Evolutionary conservation across 495 filamentous ascomycete species (phyloP).

Genomic region (Alectoria sarmentosa): DNA sequence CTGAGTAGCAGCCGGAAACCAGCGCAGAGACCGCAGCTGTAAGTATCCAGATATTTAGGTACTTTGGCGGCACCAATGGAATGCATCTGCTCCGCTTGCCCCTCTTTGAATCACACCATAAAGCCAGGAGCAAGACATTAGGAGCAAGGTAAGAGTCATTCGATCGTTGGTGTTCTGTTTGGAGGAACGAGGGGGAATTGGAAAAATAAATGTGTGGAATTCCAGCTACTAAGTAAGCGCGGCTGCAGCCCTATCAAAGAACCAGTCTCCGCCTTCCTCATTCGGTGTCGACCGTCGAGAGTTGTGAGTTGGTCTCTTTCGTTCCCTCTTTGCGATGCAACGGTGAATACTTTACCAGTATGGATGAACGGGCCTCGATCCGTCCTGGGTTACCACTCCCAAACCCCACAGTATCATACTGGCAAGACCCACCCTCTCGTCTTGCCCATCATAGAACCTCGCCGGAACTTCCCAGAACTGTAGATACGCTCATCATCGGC

Average conservation of each 20-base stretch:
- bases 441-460: conserved; percentile 49
- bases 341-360: neutral
- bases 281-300: neutral
- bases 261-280: neutral
- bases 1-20: neutral
- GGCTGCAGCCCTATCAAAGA: conserved; percentile 1
- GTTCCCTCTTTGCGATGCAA: neutral
- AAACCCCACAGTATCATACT: conserved; percentile 61
- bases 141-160: neutral
- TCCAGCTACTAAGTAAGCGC: neutral
- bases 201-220: neutral
- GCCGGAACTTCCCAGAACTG: conserved; percentile 36
- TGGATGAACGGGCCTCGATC: conserved; percentile 33
- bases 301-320: neutral
- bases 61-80: conserved; percentile 9
- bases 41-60: neutral
- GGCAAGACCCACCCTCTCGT: conserved; percentile 57
- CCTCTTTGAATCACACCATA: neutral
- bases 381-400: conserved; percentile 41
- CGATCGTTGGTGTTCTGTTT: neutral
- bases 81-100: neutral
- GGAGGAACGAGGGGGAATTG: neutral
- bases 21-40: conserved; percentile 8
- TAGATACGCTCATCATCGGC: conserved; percentile 58
- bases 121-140: no score